phyloP scores from a whole-genome alignment of 495 filamentous ascomycete genomes.

The Staphylotrichum longicolle region DNA sequence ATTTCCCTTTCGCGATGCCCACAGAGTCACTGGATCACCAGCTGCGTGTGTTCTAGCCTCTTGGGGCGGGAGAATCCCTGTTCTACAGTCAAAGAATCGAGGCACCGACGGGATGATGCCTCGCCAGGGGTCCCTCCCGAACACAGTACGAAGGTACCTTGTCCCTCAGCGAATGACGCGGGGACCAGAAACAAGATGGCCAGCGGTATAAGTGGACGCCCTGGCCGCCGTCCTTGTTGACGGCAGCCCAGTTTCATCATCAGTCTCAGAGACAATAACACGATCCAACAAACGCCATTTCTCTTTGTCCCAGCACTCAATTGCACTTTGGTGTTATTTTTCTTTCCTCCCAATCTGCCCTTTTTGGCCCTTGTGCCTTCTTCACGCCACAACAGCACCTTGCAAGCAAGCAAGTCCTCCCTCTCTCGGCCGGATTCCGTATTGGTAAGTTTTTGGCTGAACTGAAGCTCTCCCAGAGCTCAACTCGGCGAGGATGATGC shows the following conservation, averaged over 20 bases:
- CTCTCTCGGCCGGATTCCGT: too few species aligned
- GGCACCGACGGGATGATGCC: conserved; percentile 7
- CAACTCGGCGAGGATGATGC: too few species aligned
- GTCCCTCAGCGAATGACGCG: background rate
- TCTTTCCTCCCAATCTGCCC: background rate
- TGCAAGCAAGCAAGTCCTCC: too few species aligned
- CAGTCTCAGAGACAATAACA: background rate
- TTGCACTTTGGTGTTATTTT: background rate
- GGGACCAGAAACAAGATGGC: too few species aligned
- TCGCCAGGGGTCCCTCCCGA: background rate
- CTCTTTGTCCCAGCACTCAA: background rate
- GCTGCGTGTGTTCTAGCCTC: conserved; percentile 11
- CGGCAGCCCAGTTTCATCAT: conserved; percentile 14
- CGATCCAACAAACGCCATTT: background rate
- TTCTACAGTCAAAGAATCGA: background rate
- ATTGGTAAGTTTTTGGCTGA: too few species aligned
- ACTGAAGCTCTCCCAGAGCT: too few species aligned
- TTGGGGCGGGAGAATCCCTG: conserved; percentile 1
- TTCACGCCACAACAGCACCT: too few species aligned
- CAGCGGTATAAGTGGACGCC: conserved; percentile 14
- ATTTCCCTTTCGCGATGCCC: background rate
- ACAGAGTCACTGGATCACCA: conserved; percentile 1
- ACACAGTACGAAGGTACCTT: conserved; percentile 8
- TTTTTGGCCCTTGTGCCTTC: background rate
- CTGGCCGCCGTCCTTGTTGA: background rate